Percentiles rank a stretch among this genome's conserved stretches.
phyloP scores from a whole-genome alignment of 257 asterid genomes.

The Henckelia pumila region DNA sequence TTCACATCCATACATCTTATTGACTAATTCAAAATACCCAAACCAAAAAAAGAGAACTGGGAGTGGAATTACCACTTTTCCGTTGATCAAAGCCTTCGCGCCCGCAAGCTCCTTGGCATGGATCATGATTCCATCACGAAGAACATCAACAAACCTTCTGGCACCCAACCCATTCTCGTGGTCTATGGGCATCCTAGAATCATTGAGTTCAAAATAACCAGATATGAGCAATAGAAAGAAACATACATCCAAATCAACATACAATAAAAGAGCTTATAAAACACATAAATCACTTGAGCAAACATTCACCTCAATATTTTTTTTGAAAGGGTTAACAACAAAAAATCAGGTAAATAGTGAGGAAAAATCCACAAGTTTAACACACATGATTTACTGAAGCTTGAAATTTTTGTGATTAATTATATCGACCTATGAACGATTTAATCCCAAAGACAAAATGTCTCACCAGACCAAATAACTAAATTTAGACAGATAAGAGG shows the following conservation, averaged over 20 bases:
- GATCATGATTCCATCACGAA: conserved; percentile 54
- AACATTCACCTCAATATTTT: background rate
- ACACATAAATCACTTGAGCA: background rate
- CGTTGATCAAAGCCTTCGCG: conserved; percentile 70
- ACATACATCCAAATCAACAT: background rate
- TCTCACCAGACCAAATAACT: background rate
- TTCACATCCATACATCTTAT: too few species aligned
- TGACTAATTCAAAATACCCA: background rate
- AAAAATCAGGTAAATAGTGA: conserved; percentile 8
- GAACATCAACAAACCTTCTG: conserved; percentile 58
- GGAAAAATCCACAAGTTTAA: conserved; percentile 11
- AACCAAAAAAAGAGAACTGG: background rate
- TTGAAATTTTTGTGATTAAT: conserved; percentile 5
- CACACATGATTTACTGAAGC: conserved; percentile 5
- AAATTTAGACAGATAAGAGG: background rate
- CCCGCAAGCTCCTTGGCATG: conserved; percentile 72
- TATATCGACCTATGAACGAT: conserved; percentile 20
- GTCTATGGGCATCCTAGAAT: conserved; percentile 64
- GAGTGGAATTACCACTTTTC: conserved; percentile 62
- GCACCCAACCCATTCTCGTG: conserved; percentile 39
- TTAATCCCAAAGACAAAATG: background rate
- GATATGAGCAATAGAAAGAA: background rate
- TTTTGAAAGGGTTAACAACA: background rate
- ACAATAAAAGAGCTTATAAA: background rate
- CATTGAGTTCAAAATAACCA: conserved; percentile 21